These are phyloP conservation scores for Themeda triandra DNA, from an alignment of 176 grass and related monocot genomes.

Conservation along the genomic window DNA sequence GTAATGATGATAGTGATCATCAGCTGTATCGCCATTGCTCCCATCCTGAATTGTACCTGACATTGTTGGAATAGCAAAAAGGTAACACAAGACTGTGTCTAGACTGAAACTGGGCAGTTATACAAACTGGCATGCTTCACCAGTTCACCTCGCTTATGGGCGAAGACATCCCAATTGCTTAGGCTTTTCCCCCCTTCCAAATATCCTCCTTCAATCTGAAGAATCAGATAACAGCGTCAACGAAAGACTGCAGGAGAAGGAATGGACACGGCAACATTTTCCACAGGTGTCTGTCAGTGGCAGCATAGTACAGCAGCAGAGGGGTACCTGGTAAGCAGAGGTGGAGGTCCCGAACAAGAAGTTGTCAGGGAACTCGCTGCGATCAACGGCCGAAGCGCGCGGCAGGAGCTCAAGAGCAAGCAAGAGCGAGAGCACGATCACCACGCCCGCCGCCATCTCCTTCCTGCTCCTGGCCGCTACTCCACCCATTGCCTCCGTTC, in stretches of 20 bases:
- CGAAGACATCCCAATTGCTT: constrained; percentile 84
- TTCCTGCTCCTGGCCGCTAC: not conserved
- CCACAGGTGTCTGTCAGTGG: too few species aligned
- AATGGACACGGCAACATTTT: not conserved
- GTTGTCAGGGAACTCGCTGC: constrained; percentile 32
- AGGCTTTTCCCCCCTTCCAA: constrained; percentile 59
- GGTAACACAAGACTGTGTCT: not conserved
- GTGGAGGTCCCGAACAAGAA: constrained; percentile 56
- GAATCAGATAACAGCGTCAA: not conserved
- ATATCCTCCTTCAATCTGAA: constrained; percentile 72
- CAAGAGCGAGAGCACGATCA: not conserved
- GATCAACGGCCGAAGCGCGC: not conserved
- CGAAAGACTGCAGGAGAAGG: not conserved
- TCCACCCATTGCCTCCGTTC: not conserved
- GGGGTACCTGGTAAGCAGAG: constrained; percentile 51
- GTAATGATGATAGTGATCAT: constrained; percentile 71
- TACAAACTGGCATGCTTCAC: not conserved
- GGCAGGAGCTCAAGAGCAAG: not conserved
- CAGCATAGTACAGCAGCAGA: too few species aligned
- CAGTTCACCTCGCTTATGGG: constrained; percentile 36
- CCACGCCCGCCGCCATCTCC: not conserved
- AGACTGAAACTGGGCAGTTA: not conserved
- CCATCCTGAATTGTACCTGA: constrained; percentile 43
- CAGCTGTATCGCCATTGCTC: constrained; percentile 51
- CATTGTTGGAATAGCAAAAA: not conserved